Conservation (phyloP, 257 asterid genomes). For the Petrea volubilis region DNA sequence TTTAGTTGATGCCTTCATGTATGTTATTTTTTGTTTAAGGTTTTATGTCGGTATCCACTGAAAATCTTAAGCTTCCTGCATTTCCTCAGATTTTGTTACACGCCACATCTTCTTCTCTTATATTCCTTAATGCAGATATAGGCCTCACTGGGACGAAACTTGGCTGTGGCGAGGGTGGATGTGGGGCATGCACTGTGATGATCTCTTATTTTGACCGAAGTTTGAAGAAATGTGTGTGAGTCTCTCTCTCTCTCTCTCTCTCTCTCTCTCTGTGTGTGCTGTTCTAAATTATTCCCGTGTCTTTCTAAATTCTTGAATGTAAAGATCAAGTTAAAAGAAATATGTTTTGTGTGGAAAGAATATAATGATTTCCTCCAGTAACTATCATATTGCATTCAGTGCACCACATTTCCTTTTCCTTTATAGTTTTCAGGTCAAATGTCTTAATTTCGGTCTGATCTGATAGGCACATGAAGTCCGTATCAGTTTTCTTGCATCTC, state of each 20-base stretch:
- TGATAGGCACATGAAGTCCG: background rate
- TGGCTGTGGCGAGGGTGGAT: slow-evolving; percentile 99
- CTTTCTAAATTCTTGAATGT: background rate
- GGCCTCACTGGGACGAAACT: slow-evolving; percentile 98
- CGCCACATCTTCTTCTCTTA: slow-evolving; percentile 16
- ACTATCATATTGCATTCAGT: background rate
- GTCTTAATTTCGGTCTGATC: background rate
- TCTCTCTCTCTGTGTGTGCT: background rate
- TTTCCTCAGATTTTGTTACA: background rate
- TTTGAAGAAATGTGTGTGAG: slow-evolving; percentile 88
- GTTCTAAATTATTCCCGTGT: too few relatives aligned
- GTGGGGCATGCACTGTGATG: slow-evolving; percentile 99
- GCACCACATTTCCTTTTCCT: background rate
- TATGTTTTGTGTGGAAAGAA: background rate
- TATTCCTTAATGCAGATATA: slow-evolving; percentile 49
- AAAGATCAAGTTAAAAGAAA: background rate
- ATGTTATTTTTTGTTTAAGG: background rate
- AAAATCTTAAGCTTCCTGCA: background rate
- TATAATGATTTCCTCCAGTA: background rate
- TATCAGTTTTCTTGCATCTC: slow-evolving; percentile 8
- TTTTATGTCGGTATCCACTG: background rate
- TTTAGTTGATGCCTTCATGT: background rate
- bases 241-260: slow-evolving; percentile 32
- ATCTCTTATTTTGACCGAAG: slow-evolving; percentile 76
- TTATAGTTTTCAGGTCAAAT: background rate